A percentile compares a stretch with the other conserved stretches of the same genome.
These are phyloP conservation scores for Botrytis cinerea DNA, from an alignment of 2,329 filamentous ascomycete genomes.

Conservation along the genomic window DNA sequence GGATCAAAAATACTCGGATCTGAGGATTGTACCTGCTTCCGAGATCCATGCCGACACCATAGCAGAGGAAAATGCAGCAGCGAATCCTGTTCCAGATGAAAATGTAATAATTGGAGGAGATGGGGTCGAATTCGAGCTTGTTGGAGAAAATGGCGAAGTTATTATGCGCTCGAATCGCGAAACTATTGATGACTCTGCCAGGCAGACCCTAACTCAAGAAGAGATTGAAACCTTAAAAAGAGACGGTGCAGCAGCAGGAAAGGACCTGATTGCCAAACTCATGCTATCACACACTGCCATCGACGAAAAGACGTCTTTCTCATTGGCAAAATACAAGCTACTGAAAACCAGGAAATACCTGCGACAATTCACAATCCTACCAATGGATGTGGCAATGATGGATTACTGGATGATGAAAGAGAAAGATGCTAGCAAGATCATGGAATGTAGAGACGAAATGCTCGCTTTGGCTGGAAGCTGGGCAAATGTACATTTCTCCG, in stretches of 20 bases:
- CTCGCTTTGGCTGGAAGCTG: constrained; percentile 81
- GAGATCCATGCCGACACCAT: constrained; percentile 85
- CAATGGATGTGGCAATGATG: constrained; percentile 76
- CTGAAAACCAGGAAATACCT: constrained; percentile 94
- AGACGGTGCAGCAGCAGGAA: constrained; percentile 74
- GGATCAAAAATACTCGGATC: constrained; percentile 63
- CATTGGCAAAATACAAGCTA: constrained; percentile 92
- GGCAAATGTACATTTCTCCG: constrained; percentile 77
- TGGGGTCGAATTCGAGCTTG: constrained; percentile 50
- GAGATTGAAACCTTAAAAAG: constrained; percentile 73
- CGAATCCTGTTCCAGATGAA: constrained; percentile 45
- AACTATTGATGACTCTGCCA: constrained; percentile 60
- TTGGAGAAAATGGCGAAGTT: constrained; percentile 52
- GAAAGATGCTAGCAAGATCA: constrained; percentile 75
- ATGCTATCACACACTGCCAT: constrained; percentile 85
- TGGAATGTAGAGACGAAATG: constrained; percentile 85
- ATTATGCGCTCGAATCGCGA: constrained; percentile 59
- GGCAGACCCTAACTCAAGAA: constrained; percentile 73
- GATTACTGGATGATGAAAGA: constrained; percentile 77
- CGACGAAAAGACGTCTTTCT: constrained; percentile 92
- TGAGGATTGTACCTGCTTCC: constrained; percentile 76
- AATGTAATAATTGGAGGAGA: constrained; percentile 47
- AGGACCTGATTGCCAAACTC: constrained; percentile 90
- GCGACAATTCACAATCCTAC: constrained; percentile 80
- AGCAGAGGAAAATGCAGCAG: constrained; percentile 50